These are phyloP conservation scores for Thalassiosira pacifica DNA, from an alignment of 352 stramenopile genomes.

Conservation along the genomic window DNA sequence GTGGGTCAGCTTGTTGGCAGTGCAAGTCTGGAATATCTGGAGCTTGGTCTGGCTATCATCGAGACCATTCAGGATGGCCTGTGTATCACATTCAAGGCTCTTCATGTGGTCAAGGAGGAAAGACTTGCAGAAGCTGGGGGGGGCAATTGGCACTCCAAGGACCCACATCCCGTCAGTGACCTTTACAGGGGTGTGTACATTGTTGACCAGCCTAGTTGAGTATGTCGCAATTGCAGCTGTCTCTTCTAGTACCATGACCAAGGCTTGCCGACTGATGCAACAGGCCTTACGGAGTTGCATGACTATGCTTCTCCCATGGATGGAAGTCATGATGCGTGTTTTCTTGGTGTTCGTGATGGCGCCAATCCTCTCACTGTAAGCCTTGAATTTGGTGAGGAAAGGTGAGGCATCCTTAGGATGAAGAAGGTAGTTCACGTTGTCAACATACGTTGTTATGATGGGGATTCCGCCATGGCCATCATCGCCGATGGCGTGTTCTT, in stretches of 20 bases:
- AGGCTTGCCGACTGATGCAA: no score
- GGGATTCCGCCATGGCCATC: neutral
- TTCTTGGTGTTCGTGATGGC: constrained; percentile 40
- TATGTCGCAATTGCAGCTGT: no score
- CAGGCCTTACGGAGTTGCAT: no score
- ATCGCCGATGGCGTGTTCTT: neutral
- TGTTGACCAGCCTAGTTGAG: no score
- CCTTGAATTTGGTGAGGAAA: constrained; percentile 16
- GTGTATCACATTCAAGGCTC: neutral
- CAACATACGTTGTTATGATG: constrained; percentile 26
- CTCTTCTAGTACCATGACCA: no score
- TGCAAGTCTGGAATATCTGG: constrained; percentile 22
- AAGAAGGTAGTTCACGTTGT: constrained; percentile 26
- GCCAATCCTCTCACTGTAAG: neutral
- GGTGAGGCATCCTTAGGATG: constrained; percentile 34
- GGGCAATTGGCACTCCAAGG: neutral
- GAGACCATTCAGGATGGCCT: neutral
- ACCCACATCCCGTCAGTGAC: no score
- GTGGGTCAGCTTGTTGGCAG: constrained; percentile 29
- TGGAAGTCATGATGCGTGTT: constrained; percentile 40
- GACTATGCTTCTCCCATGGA: no score
- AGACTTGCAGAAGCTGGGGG: neutral
- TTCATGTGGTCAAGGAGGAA: constrained; percentile 18
- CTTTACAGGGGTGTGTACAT: no score
- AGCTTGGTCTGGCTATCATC: constrained; percentile 8